Evolutionary conservation across 306 rosid genomes (phyloP).

Genomic region (Quercus cerris): DNA sequence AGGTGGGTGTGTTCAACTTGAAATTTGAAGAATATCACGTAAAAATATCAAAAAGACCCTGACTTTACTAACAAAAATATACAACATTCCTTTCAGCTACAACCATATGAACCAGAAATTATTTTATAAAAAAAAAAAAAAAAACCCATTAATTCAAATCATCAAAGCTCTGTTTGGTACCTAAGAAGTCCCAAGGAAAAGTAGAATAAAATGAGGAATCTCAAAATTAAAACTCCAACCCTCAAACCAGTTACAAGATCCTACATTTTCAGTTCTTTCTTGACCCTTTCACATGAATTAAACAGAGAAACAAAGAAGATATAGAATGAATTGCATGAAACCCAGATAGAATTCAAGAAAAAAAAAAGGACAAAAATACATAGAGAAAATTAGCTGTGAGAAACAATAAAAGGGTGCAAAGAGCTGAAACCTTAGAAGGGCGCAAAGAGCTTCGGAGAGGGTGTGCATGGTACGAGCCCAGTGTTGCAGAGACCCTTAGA

Average conservation of each 20-base stretch:
- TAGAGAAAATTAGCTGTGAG: neutral
- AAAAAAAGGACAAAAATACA: neutral
- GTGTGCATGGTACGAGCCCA: conserved; percentile 53
- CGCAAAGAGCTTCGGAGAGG: conserved; percentile 45
- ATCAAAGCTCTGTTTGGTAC: neutral
- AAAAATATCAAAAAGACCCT: neutral
- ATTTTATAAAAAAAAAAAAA: neutral
- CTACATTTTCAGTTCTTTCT: conserved; percentile 10
- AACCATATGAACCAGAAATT: neutral
- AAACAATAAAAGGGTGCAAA: neutral
- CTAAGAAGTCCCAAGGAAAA: neutral
- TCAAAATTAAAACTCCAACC: neutral
- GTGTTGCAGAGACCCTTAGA: conserved; percentile 66
- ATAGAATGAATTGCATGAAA: neutral
- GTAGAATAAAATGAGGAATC: neutral
- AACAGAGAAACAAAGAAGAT: neutral
- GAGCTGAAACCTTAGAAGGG: conserved; percentile 54
- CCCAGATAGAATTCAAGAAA: neutral
- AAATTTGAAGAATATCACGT: neutral
- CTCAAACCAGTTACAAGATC: neutral
- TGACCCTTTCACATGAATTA: neutral
- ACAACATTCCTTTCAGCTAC: neutral
- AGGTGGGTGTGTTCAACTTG: neutral
- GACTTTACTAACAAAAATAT: neutral
- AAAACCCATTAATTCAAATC: neutral